A percentile compares a stretch with the other conserved stretches of the same genome.
Conservation (phyloP, 352 stramenopile genomes). For the Globisporangium spinosum region DNA sequence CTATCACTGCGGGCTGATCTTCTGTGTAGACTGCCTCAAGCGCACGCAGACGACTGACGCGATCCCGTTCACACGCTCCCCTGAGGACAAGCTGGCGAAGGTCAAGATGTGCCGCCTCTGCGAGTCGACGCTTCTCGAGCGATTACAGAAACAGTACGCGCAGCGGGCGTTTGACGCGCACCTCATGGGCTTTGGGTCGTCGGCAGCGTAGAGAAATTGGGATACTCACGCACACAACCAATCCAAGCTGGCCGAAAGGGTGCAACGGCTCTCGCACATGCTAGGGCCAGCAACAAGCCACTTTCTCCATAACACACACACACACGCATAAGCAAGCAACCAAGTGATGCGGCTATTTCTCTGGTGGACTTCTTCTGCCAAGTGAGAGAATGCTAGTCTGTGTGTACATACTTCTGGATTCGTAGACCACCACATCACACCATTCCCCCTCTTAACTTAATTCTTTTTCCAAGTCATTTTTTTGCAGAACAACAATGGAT, state of each 20-base stretch:
- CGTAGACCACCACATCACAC: neutral
- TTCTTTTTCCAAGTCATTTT: constrained; percentile 10
- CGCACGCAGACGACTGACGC: constrained; percentile 41
- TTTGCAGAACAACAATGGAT: neutral
- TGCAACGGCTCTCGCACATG: neutral
- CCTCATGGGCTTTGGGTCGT: constrained; percentile 40
- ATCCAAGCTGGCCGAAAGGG: neutral
- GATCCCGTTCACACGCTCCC: constrained; percentile 53
- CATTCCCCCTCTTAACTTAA: constrained; percentile 10
- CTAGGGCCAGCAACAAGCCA: neutral
- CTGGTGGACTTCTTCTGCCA: neutral
- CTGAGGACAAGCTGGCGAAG: constrained; percentile 47
- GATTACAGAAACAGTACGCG: constrained; percentile 45
- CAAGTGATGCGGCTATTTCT: neutral
- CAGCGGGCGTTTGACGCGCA: constrained; percentile 58
- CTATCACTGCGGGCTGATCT: constrained; percentile 81
- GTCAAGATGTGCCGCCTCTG: constrained; percentile 65
- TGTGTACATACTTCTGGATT: constrained; percentile 2
- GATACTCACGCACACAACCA: neutral
- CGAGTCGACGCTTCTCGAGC: constrained; percentile 56
- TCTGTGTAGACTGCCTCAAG: constrained; percentile 59
- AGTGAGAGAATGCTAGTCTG: constrained; percentile 2
- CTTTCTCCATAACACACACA: neutral
- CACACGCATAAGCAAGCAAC: neutral
- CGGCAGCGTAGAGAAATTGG: neutral